Conservation (phyloP, 2,329 filamentous ascomycete genomes). For the Arachnomyces sp. region DNA sequence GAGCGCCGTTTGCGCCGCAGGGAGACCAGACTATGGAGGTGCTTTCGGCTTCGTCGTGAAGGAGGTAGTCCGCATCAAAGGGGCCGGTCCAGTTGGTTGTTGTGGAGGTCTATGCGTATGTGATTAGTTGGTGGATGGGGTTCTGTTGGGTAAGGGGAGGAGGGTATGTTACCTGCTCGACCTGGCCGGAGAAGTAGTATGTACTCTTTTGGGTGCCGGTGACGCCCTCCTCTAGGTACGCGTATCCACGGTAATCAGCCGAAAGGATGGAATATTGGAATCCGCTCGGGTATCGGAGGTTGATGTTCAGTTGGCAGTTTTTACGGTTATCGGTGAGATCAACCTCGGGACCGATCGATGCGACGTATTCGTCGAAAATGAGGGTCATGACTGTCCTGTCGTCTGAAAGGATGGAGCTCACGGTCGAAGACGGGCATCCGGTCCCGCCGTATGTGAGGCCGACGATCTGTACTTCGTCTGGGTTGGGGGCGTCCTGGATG, state of each 20-base stretch:
- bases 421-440: slow-evolving; percentile 40
- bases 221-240: slow-evolving; percentile 39
- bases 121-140: slow-evolving; percentile 27
- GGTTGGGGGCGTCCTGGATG: slow-evolving; percentile 15
- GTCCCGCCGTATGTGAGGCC: slow-evolving; percentile 42
- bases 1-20: slow-evolving; percentile 42
- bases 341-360: slow-evolving; percentile 41
- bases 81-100: slow-evolving; percentile 38
- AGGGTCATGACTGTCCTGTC: slow-evolving; percentile 42
- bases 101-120: slow-evolving; percentile 24
- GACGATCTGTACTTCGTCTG: slow-evolving; percentile 33
- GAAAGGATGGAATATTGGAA: slow-evolving; percentile 48
- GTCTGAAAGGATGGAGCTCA: slow-evolving; percentile 36
- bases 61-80: slow-evolving; percentile 36
- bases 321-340: slow-evolving; percentile 39
- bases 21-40: slow-evolving; percentile 46
- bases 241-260: slow-evolving; percentile 48
- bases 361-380: slow-evolving; percentile 47
- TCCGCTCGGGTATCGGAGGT: slow-evolving; percentile 44
- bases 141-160: slow-evolving; percentile 18
- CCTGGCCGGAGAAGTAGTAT: slow-evolving; percentile 48
- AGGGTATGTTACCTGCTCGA: slow-evolving; percentile 28
- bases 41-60: slow-evolving; percentile 40
- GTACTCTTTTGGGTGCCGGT: slow-evolving; percentile 45
- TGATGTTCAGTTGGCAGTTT: slow-evolving; percentile 50